Percentiles rank a stretch among this genome's conserved stretches.
These are phyloP conservation scores for Tilletia horrida DNA, from an alignment of 1,284 basidiomycete genomes.

Conservation along the genomic window DNA sequence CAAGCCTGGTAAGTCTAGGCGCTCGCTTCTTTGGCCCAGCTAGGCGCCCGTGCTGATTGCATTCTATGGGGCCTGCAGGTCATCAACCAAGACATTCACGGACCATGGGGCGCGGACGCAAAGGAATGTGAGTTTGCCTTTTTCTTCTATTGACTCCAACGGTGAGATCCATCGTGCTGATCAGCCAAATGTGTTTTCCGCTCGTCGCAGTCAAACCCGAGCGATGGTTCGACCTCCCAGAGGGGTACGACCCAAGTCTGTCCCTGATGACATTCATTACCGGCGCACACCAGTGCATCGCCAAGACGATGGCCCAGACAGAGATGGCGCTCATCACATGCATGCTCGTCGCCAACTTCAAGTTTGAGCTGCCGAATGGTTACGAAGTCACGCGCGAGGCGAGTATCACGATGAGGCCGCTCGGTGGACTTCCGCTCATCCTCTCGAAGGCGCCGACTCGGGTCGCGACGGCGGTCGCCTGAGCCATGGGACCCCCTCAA, in stretches of 20 bases:
- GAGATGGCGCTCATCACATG: conserved; percentile 42
- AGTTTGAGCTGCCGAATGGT: conserved; percentile 30
- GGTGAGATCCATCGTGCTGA: no score
- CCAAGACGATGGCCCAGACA: conserved; percentile 37
- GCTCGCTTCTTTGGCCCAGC: no score
- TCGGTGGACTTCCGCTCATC: conserved; percentile 34
- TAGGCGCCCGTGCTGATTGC: no score
- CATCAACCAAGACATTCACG: conserved; percentile 35
- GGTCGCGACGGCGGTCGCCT: no score
- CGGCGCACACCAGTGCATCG: conserved; percentile 44
- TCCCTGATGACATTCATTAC: conserved; percentile 43
- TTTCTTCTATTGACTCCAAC: no score
- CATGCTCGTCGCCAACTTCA: conserved; percentile 39
- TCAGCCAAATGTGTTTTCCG: no score
- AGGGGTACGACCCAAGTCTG: conserved; percentile 38
- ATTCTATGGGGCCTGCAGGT: conserved; percentile 13
- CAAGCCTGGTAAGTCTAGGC: conserved; percentile 22
- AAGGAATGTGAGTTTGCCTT: conserved; percentile 25
- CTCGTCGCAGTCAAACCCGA: conserved; percentile 33
- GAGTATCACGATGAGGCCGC: conserved; percentile 42
- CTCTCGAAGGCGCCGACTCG: conserved; percentile 20
- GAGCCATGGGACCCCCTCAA: no score
- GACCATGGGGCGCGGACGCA: conserved; percentile 39
- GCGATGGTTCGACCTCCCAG: conserved; percentile 39
- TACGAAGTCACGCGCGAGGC: conserved; percentile 32